Percentiles rank a stretch among this genome's conserved stretches.
These are phyloP conservation scores for Pseudogymnoascus sp. DNA, from an alignment of 2,329 filamentous ascomycete genomes.

Conservation along the genomic window DNA sequence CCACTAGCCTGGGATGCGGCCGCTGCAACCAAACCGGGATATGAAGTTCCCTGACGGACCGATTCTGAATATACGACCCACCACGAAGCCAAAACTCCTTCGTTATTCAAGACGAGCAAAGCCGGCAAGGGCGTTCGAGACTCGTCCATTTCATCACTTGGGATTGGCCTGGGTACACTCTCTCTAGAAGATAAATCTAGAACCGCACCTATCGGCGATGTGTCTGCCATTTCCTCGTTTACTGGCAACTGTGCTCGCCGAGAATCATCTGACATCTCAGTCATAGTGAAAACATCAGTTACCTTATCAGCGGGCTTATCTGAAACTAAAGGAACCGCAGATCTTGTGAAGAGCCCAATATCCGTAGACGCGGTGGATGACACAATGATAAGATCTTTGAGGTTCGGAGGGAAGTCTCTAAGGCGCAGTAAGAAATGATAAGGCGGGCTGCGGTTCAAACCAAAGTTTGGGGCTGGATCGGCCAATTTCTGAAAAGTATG, in stretches of 20 bases:
- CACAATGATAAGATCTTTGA: conserved; percentile 75
- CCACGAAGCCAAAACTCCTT: conserved; percentile 78
- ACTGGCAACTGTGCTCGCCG: conserved; percentile 69
- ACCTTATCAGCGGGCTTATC: conserved; percentile 52
- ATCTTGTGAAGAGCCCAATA: conserved; percentile 68
- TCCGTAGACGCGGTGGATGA: conserved; percentile 74
- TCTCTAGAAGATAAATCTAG: conserved; percentile 80
- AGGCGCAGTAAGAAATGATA: conserved; percentile 73
- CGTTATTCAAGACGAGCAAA: conserved; percentile 77
- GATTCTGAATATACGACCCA: conserved; percentile 90
- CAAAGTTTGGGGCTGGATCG: conserved; percentile 68
- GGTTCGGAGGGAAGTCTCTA: conserved; percentile 68
- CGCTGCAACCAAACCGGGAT: conserved; percentile 56
- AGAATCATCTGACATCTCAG: conserved; percentile 64
- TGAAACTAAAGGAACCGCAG: conserved; percentile 57
- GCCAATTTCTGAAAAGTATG: conserved; percentile 68
- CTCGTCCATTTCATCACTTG: conserved; percentile 67
- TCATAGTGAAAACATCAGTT: conserved; percentile 64
- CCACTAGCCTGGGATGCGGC: conserved; percentile 28
- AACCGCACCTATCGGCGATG: conserved; percentile 68
- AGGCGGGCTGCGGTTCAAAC: conserved; percentile 54
- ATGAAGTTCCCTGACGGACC: conserved; percentile 64
- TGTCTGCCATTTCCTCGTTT: conserved; percentile 59
- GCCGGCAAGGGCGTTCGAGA: conserved; percentile 76
- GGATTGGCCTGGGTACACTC: conserved; percentile 69